These are phyloP conservation scores for Eimeria brunetti DNA, from an alignment of 169 alveolate species.

Conservation along the genomic window DNA sequence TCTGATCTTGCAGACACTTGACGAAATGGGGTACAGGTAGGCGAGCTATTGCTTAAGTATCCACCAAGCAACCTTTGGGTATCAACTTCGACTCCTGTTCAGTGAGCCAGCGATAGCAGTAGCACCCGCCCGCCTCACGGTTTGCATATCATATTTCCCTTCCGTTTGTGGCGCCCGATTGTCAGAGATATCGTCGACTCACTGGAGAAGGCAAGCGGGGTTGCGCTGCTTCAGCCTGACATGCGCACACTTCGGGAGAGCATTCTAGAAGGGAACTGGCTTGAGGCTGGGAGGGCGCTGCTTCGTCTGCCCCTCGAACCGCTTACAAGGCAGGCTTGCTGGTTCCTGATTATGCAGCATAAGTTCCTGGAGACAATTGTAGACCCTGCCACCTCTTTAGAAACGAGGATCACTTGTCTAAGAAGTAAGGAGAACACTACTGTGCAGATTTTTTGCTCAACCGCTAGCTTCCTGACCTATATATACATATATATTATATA, in stretches of 20 bases:
- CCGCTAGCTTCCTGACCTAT: too few species aligned
- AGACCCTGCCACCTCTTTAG: slow-evolving; percentile 35
- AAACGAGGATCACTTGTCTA: background rate
- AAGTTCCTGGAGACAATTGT: slow-evolving; percentile 31
- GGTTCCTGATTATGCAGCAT: slow-evolving; percentile 66
- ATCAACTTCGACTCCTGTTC: background rate
- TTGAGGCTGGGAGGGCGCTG: slow-evolving; percentile 64
- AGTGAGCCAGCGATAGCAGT: background rate
- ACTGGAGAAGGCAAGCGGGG: slow-evolving; percentile 63
- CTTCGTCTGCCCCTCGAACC: slow-evolving; percentile 53
- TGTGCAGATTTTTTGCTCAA: too few species aligned
- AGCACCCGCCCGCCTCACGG: background rate
- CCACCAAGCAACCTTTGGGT: background rate
- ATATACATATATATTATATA: background rate
- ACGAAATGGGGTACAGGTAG: slow-evolving; percentile 70
- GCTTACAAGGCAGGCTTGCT: slow-evolving; percentile 62
- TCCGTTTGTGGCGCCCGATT: background rate
- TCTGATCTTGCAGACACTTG: slow-evolving; percentile 49
- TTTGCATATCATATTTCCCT: background rate
- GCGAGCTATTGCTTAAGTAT: background rate
- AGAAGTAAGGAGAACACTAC: slow-evolving; percentile 23
- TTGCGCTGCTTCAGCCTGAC: slow-evolving; percentile 72
- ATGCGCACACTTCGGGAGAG: slow-evolving; percentile 41
- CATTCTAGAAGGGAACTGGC: slow-evolving; percentile 54
- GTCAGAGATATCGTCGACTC: slow-evolving; percentile 54